Conservation (phyloP, 2,329 filamentous ascomycete species). For the Cyphellophora europaea region DNA sequence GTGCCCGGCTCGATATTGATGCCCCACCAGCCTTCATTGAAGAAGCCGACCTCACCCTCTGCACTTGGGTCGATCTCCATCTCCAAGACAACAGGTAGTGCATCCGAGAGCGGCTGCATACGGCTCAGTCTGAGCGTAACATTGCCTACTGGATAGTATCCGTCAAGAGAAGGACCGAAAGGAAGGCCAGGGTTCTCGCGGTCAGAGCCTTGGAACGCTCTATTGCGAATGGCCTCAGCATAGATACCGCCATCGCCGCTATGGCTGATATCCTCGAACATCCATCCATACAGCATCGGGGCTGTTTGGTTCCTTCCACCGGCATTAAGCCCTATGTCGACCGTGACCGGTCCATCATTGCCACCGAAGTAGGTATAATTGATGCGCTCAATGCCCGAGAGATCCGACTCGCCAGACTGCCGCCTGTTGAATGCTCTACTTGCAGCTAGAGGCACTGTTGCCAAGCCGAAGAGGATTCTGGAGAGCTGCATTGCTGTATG, state of each 20-base stretch:
- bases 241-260: slow-evolving; percentile 24
- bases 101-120: slow-evolving; percentile 34
- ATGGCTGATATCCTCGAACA: slow-evolving; percentile 15
- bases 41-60: slow-evolving; percentile 35
- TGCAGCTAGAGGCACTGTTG: background rate
- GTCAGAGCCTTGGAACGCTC: slow-evolving; percentile 25
- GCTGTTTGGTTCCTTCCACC: slow-evolving; percentile 10
- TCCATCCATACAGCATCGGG: slow-evolving; percentile 15
- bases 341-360: slow-evolving; percentile 4
- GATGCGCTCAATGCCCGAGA: background rate
- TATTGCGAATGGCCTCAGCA: slow-evolving; percentile 25
- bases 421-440: background rate
- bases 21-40: slow-evolving; percentile 42
- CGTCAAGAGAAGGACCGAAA: slow-evolving; percentile 20
- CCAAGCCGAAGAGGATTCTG: background rate
- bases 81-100: slow-evolving; percentile 33
- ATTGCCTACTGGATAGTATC: slow-evolving; percentile 23
- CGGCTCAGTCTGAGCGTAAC: slow-evolving; percentile 27
- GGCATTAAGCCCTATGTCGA: slow-evolving; percentile 6
- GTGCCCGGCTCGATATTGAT: slow-evolving; percentile 39
- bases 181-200: slow-evolving; percentile 23
- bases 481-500: background rate
- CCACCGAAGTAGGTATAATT: slow-evolving; percentile 1
- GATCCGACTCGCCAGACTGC: background rate
- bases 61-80: slow-evolving; percentile 27